phyloP scores from a whole-genome alignment of 345 rosid genomes.

The Ceriops tagal region DNA sequence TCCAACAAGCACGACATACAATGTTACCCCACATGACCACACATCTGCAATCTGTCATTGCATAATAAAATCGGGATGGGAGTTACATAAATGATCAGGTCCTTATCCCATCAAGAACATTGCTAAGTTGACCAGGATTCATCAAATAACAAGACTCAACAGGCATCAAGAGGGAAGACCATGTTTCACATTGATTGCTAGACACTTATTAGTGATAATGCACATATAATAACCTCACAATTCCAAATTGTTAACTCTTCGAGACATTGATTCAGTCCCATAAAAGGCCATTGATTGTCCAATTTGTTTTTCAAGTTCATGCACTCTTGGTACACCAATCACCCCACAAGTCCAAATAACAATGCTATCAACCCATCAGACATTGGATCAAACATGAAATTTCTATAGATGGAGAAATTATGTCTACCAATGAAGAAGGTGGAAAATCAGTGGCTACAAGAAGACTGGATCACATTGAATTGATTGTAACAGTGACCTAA shows the following conservation, averaged over 20 bases:
- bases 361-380: no score
- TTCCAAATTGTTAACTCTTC: not conserved
- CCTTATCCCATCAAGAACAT: not conserved
- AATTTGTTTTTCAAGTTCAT: no score
- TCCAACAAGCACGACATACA: slow-evolving; percentile 29
- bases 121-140: not conserved
- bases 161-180: not conserved
- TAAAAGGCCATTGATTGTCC: no score
- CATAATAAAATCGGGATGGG: not conserved
- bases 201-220: not conserved
- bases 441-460: no score
- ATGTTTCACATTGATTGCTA: not conserved
- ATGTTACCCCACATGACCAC: slow-evolving; percentile 37
- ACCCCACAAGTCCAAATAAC: no score
- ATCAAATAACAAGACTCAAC: not conserved
- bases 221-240: not conserved
- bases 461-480: no score
- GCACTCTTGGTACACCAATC: no score
- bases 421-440: no score
- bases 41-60: slow-evolving; percentile 31
- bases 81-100: not conserved
- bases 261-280: no score
- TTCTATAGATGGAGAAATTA: no score
- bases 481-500: no score
- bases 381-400: no score